A percentile compares a stretch with the other conserved stretches of the same genome.
Evolutionary conservation across 768 basidiomycete species (phyloP).

Genomic region (Amyloporia xantha): DNA sequence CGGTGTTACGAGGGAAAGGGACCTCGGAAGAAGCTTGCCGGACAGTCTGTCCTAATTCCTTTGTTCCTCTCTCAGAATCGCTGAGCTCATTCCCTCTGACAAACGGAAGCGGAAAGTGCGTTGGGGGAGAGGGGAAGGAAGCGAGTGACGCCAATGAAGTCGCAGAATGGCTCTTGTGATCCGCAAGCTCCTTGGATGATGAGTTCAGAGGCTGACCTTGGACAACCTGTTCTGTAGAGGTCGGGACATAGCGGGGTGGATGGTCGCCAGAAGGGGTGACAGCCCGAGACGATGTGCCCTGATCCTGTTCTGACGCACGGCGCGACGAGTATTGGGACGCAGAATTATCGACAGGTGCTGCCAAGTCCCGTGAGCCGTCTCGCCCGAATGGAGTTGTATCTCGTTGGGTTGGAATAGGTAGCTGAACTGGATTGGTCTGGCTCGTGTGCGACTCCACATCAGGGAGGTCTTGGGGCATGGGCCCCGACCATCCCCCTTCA

Average conservation of each 20-base stretch:
- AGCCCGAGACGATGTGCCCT: slow-evolving; percentile 9
- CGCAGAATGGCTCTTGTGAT: slow-evolving; percentile 25
- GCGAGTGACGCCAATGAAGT: slow-evolving; percentile 62
- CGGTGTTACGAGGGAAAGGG: neutral
- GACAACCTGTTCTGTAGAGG: slow-evolving; percentile 1
- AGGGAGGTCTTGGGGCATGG: slow-evolving; percentile 38
- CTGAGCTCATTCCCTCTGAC: slow-evolving; percentile 2
- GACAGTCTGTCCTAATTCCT: neutral
- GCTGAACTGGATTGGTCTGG: neutral
- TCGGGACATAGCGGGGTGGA: slow-evolving; percentile 15
- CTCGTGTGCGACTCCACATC: slow-evolving; percentile 16
- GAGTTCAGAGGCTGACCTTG: neutral
- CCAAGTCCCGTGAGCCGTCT: neutral
- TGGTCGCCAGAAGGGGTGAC: slow-evolving; percentile 13
- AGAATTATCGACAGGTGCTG: slow-evolving; percentile 5
- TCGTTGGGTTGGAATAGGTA: neutral
- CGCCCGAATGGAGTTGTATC: neutral
- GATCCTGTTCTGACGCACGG: slow-evolving; percentile 10
- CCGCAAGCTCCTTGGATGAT: slow-evolving; percentile 3
- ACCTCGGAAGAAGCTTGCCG: neutral
- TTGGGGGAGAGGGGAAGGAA: slow-evolving; percentile 68
- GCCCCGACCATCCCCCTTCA: slow-evolving; percentile 66
- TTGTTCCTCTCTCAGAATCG: neutral
- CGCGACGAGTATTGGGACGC: slow-evolving; percentile 16
- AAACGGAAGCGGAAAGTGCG: slow-evolving; percentile 62